phyloP scores from a whole-genome alignment of 306 rosid species.

The Vachellia collinsii region DNA sequence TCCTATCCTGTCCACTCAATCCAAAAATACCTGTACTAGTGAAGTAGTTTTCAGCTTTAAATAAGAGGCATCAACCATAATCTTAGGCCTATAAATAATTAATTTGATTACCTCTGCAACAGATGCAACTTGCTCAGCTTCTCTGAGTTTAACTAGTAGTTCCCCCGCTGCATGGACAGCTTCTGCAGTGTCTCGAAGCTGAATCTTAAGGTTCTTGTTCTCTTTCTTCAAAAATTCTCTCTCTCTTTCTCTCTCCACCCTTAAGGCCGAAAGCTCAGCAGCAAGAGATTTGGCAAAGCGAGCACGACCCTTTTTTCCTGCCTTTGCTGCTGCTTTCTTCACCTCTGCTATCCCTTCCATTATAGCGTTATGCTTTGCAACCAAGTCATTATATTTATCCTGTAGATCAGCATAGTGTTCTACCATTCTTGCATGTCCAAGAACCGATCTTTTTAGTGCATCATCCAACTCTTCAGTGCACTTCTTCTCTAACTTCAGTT shows the following conservation, averaged over 20 bases:
- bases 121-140: conserved; percentile 81
- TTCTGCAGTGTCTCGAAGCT: conserved; percentile 95
- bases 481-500: conserved; percentile 69
- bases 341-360: conserved; percentile 91
- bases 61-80: not conserved
- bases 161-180: conserved; percentile 99
- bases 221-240: conserved; percentile 75
- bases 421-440: conserved; percentile 85
- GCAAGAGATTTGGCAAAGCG: conserved; percentile 73
- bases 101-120: conserved; percentile 70
- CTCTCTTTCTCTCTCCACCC: conserved; percentile 79
- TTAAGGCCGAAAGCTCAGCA: conserved; percentile 70
- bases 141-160: conserved; percentile 89
- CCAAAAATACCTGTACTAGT: not conserved
- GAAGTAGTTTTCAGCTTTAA: not conserved
- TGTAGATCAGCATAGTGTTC: conserved; percentile 95
- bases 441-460: conserved; percentile 79
- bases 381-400: conserved; percentile 83
- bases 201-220: conserved; percentile 77
- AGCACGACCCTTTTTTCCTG: conserved; percentile 74
- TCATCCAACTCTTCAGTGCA: conserved; percentile 82
- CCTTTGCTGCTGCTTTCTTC: conserved; percentile 86
- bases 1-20: not conserved
- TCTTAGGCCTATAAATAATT: conserved; percentile 3
- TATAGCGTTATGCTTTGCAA: conserved; percentile 71